phyloP scores from a whole-genome alignment of 768 basidiomycete species.

The Pisolithus albus region DNA sequence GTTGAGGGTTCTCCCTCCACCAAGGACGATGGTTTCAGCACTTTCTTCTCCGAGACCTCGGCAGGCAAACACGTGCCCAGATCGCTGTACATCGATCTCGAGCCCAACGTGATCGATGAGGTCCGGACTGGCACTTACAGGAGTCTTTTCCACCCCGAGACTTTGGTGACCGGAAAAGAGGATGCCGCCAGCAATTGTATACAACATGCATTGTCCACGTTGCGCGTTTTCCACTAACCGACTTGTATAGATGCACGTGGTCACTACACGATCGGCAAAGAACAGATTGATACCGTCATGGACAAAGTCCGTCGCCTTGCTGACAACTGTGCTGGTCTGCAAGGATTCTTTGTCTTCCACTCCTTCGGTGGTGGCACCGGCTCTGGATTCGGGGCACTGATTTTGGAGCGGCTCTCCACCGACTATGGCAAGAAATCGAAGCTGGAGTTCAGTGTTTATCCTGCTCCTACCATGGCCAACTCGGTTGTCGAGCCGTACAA shows the following conservation, averaged over 20 bases:
- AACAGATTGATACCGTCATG: conserved; percentile 93
- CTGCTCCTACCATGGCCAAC: conserved; percentile 86
- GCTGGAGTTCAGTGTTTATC: conserved; percentile 96
- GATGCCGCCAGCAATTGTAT: conserved; percentile 99
- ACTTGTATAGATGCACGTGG: conserved; percentile 80
- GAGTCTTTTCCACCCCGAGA: conserved; percentile 98
- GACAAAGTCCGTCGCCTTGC: conserved; percentile 92
- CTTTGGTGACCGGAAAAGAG: conserved; percentile 96
- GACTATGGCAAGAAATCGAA: conserved; percentile 99
- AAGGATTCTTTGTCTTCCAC: conserved; percentile 99
- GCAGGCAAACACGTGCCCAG: conserved; percentile 97
- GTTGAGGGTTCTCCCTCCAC: conserved; percentile 67
- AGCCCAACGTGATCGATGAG: conserved; percentile 97
- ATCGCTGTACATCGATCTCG: conserved; percentile 94
- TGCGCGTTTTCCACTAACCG: conserved; percentile 1
- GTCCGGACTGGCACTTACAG: conserved; percentile 94
- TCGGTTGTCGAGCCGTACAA: conserved; percentile 99
- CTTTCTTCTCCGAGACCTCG: conserved; percentile 98
- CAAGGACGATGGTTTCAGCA: conserved; percentile 90
- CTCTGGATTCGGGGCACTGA: conserved; percentile 94
- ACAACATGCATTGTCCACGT: conserved; percentile 10
- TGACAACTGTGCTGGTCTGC: conserved; percentile 94
- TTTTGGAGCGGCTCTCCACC: conserved; percentile 90
- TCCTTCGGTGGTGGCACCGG: conserved; percentile 99
- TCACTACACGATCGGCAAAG: conserved; percentile 98